Conservation (phyloP, 495 filamentous ascomycete species). For the Trichoderma virens region DNA sequence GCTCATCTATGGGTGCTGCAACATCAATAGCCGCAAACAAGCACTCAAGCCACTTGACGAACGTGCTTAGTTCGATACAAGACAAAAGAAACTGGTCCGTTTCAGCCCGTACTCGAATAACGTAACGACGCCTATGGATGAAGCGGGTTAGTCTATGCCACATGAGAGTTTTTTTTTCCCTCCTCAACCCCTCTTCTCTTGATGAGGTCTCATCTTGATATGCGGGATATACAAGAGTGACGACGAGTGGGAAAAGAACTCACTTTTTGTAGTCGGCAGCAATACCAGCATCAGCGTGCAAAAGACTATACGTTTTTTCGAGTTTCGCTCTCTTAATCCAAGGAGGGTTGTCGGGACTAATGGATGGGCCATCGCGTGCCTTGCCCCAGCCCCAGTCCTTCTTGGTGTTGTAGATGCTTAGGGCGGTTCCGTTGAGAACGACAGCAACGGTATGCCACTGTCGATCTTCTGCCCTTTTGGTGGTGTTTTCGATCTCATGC, state of each 20-base stretch:
- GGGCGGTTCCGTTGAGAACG: conserved; percentile 51
- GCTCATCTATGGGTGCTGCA: conserved; percentile 55
- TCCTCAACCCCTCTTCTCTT: background rate
- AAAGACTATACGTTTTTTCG: conserved; percentile 50
- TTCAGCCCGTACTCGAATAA: conserved; percentile 55
- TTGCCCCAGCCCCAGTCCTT: conserved; percentile 32
- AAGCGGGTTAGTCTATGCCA: background rate
- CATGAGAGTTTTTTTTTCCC: background rate
- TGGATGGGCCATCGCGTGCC: conserved; percentile 23
- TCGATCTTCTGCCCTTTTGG: conserved; percentile 42
- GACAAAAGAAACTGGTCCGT: conserved; percentile 57
- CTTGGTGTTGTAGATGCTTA: conserved; percentile 49
- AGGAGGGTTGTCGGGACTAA: conserved; percentile 33
- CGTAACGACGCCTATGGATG: conserved; percentile 39
- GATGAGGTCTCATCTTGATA: conserved; percentile 13
- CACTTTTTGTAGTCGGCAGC: conserved; percentile 57
- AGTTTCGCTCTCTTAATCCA: conserved; percentile 37
- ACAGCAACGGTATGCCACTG: conserved; percentile 51
- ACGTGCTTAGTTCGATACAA: conserved; percentile 42
- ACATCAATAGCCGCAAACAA: conserved; percentile 57
- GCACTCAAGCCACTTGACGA: conserved; percentile 52
- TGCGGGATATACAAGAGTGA: conserved; percentile 15
- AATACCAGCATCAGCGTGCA: conserved; percentile 58
- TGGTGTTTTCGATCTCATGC: conserved; percentile 50
- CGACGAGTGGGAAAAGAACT: conserved; percentile 20